Conservation (phyloP, 805 yeast genomes). For the Alloascoidea hylecoeti region DNA sequence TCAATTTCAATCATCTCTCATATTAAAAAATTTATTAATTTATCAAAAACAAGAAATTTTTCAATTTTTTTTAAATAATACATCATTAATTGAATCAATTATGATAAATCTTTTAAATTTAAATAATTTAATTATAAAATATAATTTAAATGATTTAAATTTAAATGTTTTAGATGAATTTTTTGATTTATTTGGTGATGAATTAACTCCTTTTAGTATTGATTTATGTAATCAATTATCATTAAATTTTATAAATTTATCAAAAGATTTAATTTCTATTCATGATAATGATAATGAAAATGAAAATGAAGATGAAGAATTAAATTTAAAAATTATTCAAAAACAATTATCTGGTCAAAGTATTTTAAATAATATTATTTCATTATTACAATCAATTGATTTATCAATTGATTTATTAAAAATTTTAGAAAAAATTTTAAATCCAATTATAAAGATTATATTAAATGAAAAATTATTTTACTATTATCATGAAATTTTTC, state of each 20-base stretch:
- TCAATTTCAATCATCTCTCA: no score
- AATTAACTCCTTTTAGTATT: slow-evolving; percentile 84
- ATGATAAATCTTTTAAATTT: slow-evolving; percentile 43
- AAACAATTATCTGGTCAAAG: slow-evolving; percentile 78
- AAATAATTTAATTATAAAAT: slow-evolving; percentile 47
- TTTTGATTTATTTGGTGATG: slow-evolving; percentile 78
- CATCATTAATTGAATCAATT: no score
- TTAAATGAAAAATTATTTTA: slow-evolving; percentile 54
- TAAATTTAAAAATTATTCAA: neutral
- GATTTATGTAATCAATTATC: slow-evolving; percentile 41
- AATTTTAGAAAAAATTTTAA: slow-evolving; percentile 49
- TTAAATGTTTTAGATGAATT: slow-evolving; percentile 85
- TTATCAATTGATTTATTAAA: slow-evolving; percentile 54
- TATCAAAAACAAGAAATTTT: no score
- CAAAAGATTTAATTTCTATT: slow-evolving; percentile 50
- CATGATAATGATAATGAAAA: slow-evolving; percentile 19
- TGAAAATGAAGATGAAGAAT: slow-evolving; percentile 22
- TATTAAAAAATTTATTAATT: no score
- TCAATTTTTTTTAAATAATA: no score
- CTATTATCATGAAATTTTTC: slow-evolving; percentile 65
- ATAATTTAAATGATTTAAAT: slow-evolving; percentile 48
- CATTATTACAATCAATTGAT: slow-evolving; percentile 73
- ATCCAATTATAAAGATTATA: slow-evolving; percentile 58
- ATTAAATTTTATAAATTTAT: slow-evolving; percentile 59
- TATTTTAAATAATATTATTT: slow-evolving; percentile 65